Base-by-base conservation (phyloP, 2,329 filamentous ascomycete genomes). In the Bisporella sp. region DNA sequence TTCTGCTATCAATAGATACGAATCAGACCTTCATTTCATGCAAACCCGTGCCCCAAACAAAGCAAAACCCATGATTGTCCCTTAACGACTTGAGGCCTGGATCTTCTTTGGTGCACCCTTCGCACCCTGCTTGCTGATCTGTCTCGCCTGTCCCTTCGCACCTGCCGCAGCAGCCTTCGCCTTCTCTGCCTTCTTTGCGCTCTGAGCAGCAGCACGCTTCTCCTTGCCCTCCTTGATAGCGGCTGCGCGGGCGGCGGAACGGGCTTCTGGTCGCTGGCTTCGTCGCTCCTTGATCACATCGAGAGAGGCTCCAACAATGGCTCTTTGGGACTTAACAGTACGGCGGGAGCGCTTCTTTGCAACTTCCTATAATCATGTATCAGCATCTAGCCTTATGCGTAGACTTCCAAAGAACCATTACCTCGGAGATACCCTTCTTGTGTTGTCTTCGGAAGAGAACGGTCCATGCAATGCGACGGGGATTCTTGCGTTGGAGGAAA, bases 351-450 rank as follows among this genome's bases (percentile, higher is more conserved):
- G 91, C 87, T 97, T 97, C 88, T 99, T 99, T 81, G 92, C 90
- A 71, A 96, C 87, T 84, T 99, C 93, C 93, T 99, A 74, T 81
- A 69, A 53, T 44, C 11, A 31, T 30, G 4, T 32, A 30, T 45
- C 42, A 45, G 42, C 29, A 13, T 11, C 28, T 11, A 13, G 5
- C 31, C 42, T 13, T 45, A 7, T 9, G 9, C 21, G 9, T 4
- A 12, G 41, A 3, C 42, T 13, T 9, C 12, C 42, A 45, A 31
- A 11, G 9, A 6, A 32, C 31, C 29, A 21, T 32, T 45, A 97
- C 93, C 91, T 99, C 93, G 82, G 92, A 95, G 79, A 97, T 95
- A 86, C 93, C 93, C 90, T 99, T 99, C 83, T 91, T 93, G 87
- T 96, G 92, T 80, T 95, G 89, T 77, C 92, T 88, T 75, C 93